These are phyloP conservation scores for Suhomyces pyralidae DNA, from an alignment of 805 yeast genomes.

Conservation along the genomic window DNA sequence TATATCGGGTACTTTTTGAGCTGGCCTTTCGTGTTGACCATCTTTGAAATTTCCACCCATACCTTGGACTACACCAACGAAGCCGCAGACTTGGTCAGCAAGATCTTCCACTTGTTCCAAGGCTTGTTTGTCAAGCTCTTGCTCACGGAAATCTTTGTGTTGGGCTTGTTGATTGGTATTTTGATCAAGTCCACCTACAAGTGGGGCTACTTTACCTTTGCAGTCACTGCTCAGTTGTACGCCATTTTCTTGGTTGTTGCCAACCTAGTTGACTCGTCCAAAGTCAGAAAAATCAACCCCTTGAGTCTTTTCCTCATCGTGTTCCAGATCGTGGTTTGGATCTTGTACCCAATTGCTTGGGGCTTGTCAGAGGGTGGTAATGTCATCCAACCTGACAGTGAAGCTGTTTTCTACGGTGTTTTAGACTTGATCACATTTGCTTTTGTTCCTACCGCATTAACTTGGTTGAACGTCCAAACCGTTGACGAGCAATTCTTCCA, in stretches of 20 bases:
- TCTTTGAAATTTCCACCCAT: slow-evolving; percentile 28
- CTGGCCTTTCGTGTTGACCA: slow-evolving; percentile 43
- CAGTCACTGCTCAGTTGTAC: slow-evolving; percentile 41
- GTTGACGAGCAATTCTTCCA: slow-evolving; percentile 29
- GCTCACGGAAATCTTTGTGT: slow-evolving; percentile 47
- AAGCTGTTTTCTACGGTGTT: slow-evolving; percentile 58
- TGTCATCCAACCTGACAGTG: slow-evolving; percentile 55
- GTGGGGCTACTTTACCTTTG: slow-evolving; percentile 69
- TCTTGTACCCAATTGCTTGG: slow-evolving; percentile 49
- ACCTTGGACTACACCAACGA: slow-evolving; percentile 32
- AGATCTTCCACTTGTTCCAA: slow-evolving; percentile 30
- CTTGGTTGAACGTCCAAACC: slow-evolving; percentile 22
- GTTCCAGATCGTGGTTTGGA: slow-evolving; percentile 42
- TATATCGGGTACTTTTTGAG: slow-evolving; percentile 57
- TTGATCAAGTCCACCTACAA: slow-evolving; percentile 55
- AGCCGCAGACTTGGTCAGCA: slow-evolving; percentile 22
- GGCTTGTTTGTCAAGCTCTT: slow-evolving; percentile 42
- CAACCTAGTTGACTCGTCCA: slow-evolving; percentile 8
- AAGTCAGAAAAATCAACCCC: neutral
- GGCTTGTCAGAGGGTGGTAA: slow-evolving; percentile 64
- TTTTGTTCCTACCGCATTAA: slow-evolving; percentile 37
- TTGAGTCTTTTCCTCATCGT: slow-evolving; percentile 15
- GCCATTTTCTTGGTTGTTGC: slow-evolving; percentile 31
- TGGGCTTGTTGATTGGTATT: slow-evolving; percentile 55
- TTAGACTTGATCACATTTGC: slow-evolving; percentile 49